These are phyloP conservation scores for Elsinoe batatas DNA, from an alignment of 2,329 filamentous ascomycete genomes.

Conservation along the genomic window DNA sequence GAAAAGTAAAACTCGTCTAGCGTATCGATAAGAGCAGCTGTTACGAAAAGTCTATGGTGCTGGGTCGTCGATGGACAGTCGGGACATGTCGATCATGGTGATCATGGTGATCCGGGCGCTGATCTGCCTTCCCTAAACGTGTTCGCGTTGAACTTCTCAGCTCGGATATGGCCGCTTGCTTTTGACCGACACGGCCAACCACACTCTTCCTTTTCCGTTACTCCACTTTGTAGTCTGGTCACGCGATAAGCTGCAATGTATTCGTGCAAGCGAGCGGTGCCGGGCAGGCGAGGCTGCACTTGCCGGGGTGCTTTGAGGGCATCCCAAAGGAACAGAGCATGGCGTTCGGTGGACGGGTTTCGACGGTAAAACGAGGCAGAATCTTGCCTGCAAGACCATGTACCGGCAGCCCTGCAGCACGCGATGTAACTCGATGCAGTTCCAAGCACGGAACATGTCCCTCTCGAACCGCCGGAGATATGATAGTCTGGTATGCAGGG, in stretches of 20 bases:
- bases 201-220: background rate
- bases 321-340: no score
- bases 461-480: background rate
- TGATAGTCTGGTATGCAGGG: background rate
- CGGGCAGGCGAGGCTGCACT: background rate
- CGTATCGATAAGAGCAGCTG: background rate
- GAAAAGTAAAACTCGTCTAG: background rate
- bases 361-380: background rate
- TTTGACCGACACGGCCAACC: background rate
- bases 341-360: background rate
- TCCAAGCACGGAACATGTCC: background rate
- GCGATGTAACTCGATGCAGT: slow-evolving; percentile 5
- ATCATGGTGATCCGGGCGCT: slow-evolving; percentile 1
- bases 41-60: background rate
- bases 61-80: background rate
- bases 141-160: background rate
- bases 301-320: background rate
- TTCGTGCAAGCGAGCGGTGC: background rate
- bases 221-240: background rate
- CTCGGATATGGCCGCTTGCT: background rate
- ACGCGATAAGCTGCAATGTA: slow-evolving; percentile 1
- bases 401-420: background rate
- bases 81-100: no score
- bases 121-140: slow-evolving; percentile 4
- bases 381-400: background rate